These are phyloP conservation scores for Lecanicillium sp. DNA, from an alignment of 2,329 filamentous ascomycete genomes.

Conservation along the genomic window DNA sequence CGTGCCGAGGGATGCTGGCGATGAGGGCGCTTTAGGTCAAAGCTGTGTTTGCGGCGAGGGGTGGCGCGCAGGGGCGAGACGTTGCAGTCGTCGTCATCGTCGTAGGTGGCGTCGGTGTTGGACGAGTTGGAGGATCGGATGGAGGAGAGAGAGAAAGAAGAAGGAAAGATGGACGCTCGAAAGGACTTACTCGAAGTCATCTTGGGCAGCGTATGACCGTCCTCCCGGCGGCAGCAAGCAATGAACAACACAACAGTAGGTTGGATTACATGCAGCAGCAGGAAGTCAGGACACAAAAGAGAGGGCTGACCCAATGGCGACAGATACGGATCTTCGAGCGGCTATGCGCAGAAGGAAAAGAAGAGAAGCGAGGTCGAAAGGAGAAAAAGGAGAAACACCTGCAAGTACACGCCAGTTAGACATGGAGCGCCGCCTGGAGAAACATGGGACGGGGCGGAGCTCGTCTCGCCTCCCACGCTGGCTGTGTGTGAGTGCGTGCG, in stretches of 20 bases:
- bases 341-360: not conserved
- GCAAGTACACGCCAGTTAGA: no score
- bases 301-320: not conserved
- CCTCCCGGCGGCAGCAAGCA: constrained; percentile 10
- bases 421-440: no score
- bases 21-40: not conserved
- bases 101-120: constrained; percentile 10
- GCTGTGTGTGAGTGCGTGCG: no score
- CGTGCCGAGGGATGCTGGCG: not conserved
- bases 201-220: constrained; percentile 25
- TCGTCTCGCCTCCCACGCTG: no score
- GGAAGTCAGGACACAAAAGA: not conserved
- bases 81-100: constrained; percentile 11
- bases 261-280: constrained; percentile 17
- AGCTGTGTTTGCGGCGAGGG: constrained; percentile 5
- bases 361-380: not conserved
- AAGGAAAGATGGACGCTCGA: constrained; percentile 27
- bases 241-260: no score
- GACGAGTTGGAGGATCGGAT: constrained; percentile 10
- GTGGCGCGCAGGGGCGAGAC: constrained; percentile 1
- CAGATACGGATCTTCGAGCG: not conserved
- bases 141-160: constrained; percentile 27
- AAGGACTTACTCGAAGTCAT: constrained; percentile 41
- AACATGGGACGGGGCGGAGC: no score
- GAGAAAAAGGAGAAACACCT: not conserved